A percentile compares a stretch with the other conserved stretches of the same genome.
phyloP scores from a whole-genome alignment of 192 early-diverging fungal genomes.

The Umbelopsis sp. region DNA sequence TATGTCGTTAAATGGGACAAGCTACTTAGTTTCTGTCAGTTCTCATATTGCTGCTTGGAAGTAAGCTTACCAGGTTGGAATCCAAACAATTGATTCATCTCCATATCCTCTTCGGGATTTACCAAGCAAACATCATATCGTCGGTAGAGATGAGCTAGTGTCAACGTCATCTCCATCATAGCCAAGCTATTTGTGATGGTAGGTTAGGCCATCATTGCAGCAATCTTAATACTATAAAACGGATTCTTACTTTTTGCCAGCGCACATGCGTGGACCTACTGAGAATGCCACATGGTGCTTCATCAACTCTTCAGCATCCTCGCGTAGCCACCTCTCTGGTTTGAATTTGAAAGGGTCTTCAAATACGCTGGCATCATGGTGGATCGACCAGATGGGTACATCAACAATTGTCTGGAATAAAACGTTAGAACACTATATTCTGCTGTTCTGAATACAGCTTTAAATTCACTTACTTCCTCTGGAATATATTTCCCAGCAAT shows the following conservation, averaged over 20 bases:
- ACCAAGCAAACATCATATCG: background rate
- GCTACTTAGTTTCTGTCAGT: too few species aligned
- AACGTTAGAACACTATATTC: background rate
- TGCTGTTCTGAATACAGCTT: background rate
- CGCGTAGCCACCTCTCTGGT: background rate
- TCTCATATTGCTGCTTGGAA: too few species aligned
- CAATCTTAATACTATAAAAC: background rate
- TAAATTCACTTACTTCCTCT: background rate
- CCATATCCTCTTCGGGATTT: background rate
- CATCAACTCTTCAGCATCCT: background rate
- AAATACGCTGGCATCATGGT: background rate
- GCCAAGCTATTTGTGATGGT: background rate
- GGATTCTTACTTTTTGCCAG: conserved; percentile 6
- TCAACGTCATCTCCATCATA: conserved; percentile 12
- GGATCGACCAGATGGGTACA: background rate
- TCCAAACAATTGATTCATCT: background rate
- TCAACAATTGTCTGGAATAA: background rate
- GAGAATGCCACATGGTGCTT: conserved; percentile 6
- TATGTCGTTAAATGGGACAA: too few species aligned
- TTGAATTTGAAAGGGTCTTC: background rate
- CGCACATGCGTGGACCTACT: conserved; percentile 11
- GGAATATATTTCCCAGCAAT: conserved; percentile 3
- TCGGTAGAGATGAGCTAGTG: background rate
- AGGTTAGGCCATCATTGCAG: background rate
- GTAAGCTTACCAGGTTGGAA: background rate